Evolutionary conservation across 1,284 basidiomycete genomes (phyloP), one percentile per base, ranked within the genome.

Genomic region (Thelephora terrestris): DNA sequence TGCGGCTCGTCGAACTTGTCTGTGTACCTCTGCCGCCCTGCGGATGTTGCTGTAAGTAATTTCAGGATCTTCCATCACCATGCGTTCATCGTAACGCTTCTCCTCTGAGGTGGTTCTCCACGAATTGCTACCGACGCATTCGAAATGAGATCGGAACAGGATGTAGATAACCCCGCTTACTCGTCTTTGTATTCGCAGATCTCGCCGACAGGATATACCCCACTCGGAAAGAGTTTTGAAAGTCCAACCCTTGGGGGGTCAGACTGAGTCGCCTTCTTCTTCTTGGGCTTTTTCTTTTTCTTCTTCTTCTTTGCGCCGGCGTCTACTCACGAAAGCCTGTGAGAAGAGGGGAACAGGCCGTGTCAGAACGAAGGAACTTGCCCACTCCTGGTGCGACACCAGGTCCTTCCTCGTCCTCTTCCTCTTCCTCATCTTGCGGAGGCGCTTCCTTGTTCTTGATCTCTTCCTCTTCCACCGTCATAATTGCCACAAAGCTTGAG

Each of bases 11-110:
- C 96, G 85, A 50, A 96, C 95, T 66, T 91, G 89, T 43, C 94
- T 79, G 65, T 99, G 96, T n/a, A 93, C 93, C 68, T 99, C 95
- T 21, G 90, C 91, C 27, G 85, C 96, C 50, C 85, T 79, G 45
- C 96, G 84, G 61, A 98, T 94, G 61, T 81, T 80, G 58, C 90
- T 79, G 68, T 99, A 99, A 0, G 81, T 93, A 43, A 71, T 71
- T 54, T 85, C 80, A 5, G 88, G 85, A 63, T 94, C 88, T 58
- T 86, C 85, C 61, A 82, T 78, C 4, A 73, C 76, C 57, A 85
- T 67, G 48, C 80, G 78, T 64, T 99, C 96, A 39, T 80, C 68
- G 60, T 93, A 83, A 39, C 87, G 81, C 62, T 84, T 89, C 69
- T 99, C 96, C 57, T 91, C 92, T 1, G 87, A 92, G 1, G 93